A percentile compares a stretch with the other conserved stretches of the same genome.
Evolutionary conservation across 2,329 filamentous ascomycete genomes (phyloP).

Genomic region (Dichotomopilus funicola): DNA sequence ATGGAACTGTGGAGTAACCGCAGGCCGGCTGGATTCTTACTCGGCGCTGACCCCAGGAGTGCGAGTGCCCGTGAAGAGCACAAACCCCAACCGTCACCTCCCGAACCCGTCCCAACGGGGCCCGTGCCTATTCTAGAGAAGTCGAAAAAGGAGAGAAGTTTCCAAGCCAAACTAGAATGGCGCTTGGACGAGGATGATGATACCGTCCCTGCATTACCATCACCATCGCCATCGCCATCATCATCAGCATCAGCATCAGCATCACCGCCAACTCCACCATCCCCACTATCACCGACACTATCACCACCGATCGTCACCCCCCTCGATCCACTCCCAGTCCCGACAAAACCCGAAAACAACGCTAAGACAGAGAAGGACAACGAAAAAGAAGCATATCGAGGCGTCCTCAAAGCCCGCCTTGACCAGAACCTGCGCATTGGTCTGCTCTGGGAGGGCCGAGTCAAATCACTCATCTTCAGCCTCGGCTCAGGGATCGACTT

Average conservation of each 20-base stretch:
- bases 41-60: conserved; percentile 30
- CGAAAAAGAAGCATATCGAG: conserved; percentile 59
- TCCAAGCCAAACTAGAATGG: conserved; percentile 46
- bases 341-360: not conserved
- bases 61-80: conserved; percentile 10
- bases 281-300: too few relatives aligned
- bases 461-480: conserved; percentile 89
- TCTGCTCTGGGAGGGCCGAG: conserved; percentile 83
- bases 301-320: too few relatives aligned
- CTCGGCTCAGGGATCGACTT: conserved; percentile 81
- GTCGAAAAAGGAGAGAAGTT: conserved; percentile 34
- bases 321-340: too few relatives aligned
- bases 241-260: too few relatives aligned
- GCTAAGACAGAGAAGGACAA: conserved; percentile 6
- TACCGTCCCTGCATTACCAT: too few relatives aligned
- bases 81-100: conserved; percentile 14
- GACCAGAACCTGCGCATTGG: conserved; percentile 85
- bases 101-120: too few relatives aligned
- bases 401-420: conserved; percentile 82
- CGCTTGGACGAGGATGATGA: conserved; percentile 32
- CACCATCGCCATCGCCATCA: too few relatives aligned
- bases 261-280: too few relatives aligned
- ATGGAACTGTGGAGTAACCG: conserved; percentile 84
- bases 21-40: conserved; percentile 32
- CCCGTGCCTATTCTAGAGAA: too few relatives aligned